Evolutionary conservation across 305 asterid genomes (phyloP).

Genomic region (Fraxinus paxiana): DNA sequence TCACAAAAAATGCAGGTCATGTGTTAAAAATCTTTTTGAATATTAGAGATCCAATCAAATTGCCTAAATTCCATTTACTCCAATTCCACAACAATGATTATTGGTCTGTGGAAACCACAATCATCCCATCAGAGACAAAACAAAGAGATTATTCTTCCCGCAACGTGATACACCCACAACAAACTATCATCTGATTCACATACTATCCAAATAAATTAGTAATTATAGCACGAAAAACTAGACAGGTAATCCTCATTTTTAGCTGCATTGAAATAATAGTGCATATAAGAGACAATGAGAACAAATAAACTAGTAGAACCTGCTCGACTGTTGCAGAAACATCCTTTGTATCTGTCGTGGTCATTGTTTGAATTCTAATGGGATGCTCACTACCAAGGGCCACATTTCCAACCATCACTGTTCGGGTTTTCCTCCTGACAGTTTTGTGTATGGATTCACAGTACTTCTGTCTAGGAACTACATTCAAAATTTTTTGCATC

Average conservation of each 20-base stretch:
- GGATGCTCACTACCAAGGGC: conserved; percentile 97
- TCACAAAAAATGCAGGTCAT: neutral
- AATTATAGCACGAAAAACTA: neutral
- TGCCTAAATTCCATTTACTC: neutral
- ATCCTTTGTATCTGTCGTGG: conserved; percentile 96
- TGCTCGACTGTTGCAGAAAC: conserved; percentile 90
- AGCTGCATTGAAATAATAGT: neutral
- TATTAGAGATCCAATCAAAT: neutral
- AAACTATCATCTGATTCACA: neutral
- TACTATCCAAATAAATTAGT: neutral
- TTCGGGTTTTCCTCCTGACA: conserved; percentile 80
- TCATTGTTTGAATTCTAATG: conserved; percentile 93
- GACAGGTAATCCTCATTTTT: neutral
- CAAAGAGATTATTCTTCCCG: neutral
- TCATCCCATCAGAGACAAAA: neutral
- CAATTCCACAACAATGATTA: neutral
- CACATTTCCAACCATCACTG: conserved; percentile 98
- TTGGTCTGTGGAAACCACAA: neutral
- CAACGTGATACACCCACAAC: neutral
- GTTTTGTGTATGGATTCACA: conserved; percentile 90
- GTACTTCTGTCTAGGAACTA: conserved; percentile 92
- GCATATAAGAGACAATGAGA: neutral
- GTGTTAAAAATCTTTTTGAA: neutral
- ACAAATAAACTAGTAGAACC: conserved; percentile 41
- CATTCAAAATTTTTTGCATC: conserved; percentile 27